A percentile compares a stretch with the other conserved stretches of the same genome.
phyloP scores from a whole-genome alignment of 768 basidiomycete genomes.

The Ramaria sp. region DNA sequence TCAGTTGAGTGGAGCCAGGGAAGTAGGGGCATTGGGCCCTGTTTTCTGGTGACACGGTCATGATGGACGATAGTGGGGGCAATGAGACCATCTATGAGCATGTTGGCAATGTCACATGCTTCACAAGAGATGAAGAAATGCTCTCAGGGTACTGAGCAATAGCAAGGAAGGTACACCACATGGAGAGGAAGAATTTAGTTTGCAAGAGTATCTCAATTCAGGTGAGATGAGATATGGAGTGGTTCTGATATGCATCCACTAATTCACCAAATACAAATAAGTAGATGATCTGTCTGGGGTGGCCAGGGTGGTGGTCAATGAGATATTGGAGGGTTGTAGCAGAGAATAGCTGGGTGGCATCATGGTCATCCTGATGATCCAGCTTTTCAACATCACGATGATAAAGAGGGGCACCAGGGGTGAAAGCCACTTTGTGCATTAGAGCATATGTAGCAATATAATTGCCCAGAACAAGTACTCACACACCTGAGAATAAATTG shows the following conservation, averaged over 20 bases:
- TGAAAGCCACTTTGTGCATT: neutral
- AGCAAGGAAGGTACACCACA: constrained; percentile 18
- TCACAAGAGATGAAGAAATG: constrained; percentile 25
- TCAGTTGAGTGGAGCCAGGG: constrained; percentile 26
- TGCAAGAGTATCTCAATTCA: constrained; percentile 23
- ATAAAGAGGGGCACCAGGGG: constrained; percentile 20
- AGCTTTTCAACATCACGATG: too few relatives aligned
- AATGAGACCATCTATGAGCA: constrained; percentile 24
- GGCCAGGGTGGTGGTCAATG: constrained; percentile 17
- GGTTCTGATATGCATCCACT: constrained; percentile 29
- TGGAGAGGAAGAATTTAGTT: constrained; percentile 21
- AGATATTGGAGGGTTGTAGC: constrained; percentile 20
- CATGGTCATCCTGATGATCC: constrained; percentile 36
- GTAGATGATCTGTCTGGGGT: constrained; percentile 21
- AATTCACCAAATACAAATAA: constrained; percentile 30
- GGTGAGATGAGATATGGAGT: constrained; percentile 16
- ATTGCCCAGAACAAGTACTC: constrained; percentile 17
- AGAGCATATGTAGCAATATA: constrained; percentile 15
- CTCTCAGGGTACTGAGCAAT: constrained; percentile 13
- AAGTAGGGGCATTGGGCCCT: constrained; percentile 14
- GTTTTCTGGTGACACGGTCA: constrained; percentile 14
- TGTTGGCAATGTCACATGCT: constrained; percentile 21
- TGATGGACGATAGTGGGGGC: constrained; percentile 24
- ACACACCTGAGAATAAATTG: constrained; percentile 25
- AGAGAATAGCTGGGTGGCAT: constrained; percentile 30